phyloP scores from a whole-genome alignment of 371 early-diverging fungal genomes.

The Chytridium lagenaria region DNA sequence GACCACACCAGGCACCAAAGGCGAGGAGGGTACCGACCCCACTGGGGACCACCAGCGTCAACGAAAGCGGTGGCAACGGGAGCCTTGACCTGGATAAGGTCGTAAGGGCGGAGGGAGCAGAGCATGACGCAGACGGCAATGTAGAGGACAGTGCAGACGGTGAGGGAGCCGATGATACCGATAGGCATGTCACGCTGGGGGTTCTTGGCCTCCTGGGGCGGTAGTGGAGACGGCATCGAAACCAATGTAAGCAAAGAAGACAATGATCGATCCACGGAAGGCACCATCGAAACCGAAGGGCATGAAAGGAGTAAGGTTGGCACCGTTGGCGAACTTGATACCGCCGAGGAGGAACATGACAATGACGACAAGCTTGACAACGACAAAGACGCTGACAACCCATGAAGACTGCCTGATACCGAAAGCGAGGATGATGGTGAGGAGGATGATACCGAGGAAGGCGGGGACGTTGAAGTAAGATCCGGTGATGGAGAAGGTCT shows the following conservation, averaged over 20 bases:
- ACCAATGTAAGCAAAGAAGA: conserved; percentile 77
- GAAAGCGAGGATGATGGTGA: conserved; percentile 68
- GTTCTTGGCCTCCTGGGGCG: conserved; percentile 82
- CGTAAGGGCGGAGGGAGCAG: conserved; percentile 74
- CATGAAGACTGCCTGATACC: conserved; percentile 78
- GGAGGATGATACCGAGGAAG: conserved; percentile 41
- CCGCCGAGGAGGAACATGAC: conserved; percentile 80
- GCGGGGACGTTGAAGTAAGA: conserved; percentile 31
- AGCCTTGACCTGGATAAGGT: conserved; percentile 54
- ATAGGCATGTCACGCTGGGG: conserved; percentile 87
- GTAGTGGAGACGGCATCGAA: conserved; percentile 90
- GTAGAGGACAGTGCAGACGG: conserved; percentile 73
- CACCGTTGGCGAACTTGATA: conserved; percentile 64
- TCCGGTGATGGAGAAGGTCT: no score
- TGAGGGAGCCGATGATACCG: conserved; percentile 80
- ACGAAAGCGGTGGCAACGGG: conserved; percentile 72
- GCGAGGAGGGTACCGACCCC: conserved; percentile 75
- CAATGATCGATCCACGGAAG: conserved; percentile 67
- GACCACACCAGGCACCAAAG: conserved; percentile 76
- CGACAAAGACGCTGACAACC: conserved; percentile 73
- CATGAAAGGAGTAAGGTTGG: conserved; percentile 81
- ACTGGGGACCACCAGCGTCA: conserved; percentile 59
- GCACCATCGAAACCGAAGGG: conserved; percentile 54
- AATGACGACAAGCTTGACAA: conserved; percentile 75
- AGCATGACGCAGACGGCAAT: conserved; percentile 59